These are phyloP conservation scores for Annona cherimola DNA, from an alignment of 164 flowering plant species.

Conservation along the genomic window DNA sequence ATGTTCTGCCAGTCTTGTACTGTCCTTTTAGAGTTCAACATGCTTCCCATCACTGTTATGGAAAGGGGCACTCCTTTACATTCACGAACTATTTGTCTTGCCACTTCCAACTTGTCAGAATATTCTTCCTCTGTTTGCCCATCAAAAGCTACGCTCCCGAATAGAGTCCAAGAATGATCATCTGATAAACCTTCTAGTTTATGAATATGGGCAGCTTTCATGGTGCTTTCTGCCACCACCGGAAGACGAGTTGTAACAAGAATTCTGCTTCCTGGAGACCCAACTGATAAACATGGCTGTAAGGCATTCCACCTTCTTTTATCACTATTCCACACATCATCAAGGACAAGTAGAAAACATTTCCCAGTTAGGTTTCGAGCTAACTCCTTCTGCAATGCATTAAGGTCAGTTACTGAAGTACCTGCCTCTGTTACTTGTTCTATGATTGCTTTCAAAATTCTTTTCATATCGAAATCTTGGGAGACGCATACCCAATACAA, in stretches of 20 bases:
- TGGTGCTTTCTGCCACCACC: neutral
- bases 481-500: slow-evolving; percentile 10
- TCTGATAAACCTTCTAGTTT: neutral
- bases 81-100: neutral
- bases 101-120: neutral
- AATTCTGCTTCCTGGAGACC: slow-evolving; percentile 7
- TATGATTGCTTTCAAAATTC: neutral
- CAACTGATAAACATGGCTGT: neutral
- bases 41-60: neutral
- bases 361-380: neutral
- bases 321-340: slow-evolving; percentile 9
- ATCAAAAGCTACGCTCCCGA: neutral
- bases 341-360: neutral
- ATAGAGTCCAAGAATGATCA: slow-evolving; percentile 2
- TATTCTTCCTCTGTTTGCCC: neutral
- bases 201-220: neutral
- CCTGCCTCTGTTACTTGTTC: neutral
- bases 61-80: neutral
- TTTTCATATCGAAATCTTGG: slow-evolving; percentile 2
- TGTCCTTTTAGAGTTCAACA: neutral
- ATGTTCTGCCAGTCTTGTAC: slow-evolving; percentile 7
- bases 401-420: neutral
- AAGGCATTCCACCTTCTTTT: neutral
- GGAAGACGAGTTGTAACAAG: slow-evolving; percentile 11
- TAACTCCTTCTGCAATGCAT: neutral